Evolutionary conservation across 176 grass and related monocot species (phyloP), one percentile per base, ranked within the genome.

Genomic region (Avena eriantha): DNA sequence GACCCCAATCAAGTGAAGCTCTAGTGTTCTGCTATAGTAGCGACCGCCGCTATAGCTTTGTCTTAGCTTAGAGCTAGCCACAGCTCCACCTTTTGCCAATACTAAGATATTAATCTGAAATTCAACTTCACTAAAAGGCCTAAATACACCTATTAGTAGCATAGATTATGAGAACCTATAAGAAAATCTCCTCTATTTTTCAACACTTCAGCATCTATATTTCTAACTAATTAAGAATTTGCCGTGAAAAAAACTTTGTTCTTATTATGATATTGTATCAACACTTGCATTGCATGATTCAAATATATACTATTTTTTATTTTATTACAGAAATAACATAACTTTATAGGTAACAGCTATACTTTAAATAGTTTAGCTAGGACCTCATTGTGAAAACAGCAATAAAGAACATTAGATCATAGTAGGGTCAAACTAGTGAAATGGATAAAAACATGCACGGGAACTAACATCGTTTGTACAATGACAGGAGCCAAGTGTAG

Each of bases 371-470:
- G 69, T 23, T 73, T 73, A 49, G 46, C 45, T 24, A 74, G 22
- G 13, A 26, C 71, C 71, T 74, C 13, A 1, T 13, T 14, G 6
- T 15, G 7, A 41, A 74, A 73, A 74, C 2, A 3, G 22, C 1
- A n/a, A 74, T 55, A 69, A 80, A 91, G 7, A 69, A 75, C 67
- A 39, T 67, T 36, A 26, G 16, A 66, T 39, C 1, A 49, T 36
- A 15, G 7, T 36, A 87, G 18, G 18, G 18, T 83, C 33, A 90
- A 79, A 15, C 23, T 57, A 56, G 22, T 73, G 83, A 61, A 86
- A 78, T 24, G 21, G 63, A 70, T 75, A 77, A 63, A 60, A 82
- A 82, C 24, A 73, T 80, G 24, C 35, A 64, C 13, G 3, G 6
- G 41, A 73, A 73, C 65, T 31, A 77, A 66, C 66, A 86, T 67